Evolutionary conservation across 495 filamentous ascomycete species (phyloP).

Genomic region (Amniculicola lignicola): DNA sequence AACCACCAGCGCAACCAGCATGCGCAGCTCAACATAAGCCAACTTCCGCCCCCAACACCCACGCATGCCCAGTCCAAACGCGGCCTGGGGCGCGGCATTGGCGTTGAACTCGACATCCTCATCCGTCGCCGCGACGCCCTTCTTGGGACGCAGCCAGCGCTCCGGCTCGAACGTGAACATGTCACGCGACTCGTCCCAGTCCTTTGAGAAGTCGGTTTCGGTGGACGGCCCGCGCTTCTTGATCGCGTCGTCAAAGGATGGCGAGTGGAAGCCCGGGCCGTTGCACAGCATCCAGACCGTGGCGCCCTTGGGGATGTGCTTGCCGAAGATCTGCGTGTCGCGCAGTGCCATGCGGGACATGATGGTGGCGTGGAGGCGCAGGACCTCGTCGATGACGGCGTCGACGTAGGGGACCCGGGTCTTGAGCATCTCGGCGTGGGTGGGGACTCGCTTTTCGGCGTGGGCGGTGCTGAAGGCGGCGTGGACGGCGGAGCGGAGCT

Average conservation of each 20-base stretch:
- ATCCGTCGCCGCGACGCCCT: background rate
- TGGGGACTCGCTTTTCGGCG: no score
- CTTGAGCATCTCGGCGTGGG: no score
- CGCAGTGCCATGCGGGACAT: no score
- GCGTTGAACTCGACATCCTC: conserved; percentile 3
- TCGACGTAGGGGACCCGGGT: no score
- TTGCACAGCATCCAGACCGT: background rate
- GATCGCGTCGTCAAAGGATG: background rate
- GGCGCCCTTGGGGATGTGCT: conserved; percentile 8
- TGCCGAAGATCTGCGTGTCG: no score
- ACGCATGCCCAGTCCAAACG: conserved; percentile 1
- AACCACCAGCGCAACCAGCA: background rate
- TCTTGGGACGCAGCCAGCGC: conserved; percentile 5
- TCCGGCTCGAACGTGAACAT: conserved; percentile 4
- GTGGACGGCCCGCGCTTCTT: background rate
- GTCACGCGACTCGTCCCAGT: background rate
- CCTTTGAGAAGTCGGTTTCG: background rate
- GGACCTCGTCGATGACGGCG: no score
- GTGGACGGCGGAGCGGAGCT: no score
- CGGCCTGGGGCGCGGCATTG: background rate
- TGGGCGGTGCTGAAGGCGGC: no score
- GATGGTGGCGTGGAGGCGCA: no score
- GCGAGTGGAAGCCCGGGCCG: background rate
- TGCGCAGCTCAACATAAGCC: conserved; percentile 6
- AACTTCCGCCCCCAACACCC: conserved; percentile 3